Base-by-base conservation (phyloP, 2,329 filamentous ascomycete species). In the Monosporascus sp. region DNA sequence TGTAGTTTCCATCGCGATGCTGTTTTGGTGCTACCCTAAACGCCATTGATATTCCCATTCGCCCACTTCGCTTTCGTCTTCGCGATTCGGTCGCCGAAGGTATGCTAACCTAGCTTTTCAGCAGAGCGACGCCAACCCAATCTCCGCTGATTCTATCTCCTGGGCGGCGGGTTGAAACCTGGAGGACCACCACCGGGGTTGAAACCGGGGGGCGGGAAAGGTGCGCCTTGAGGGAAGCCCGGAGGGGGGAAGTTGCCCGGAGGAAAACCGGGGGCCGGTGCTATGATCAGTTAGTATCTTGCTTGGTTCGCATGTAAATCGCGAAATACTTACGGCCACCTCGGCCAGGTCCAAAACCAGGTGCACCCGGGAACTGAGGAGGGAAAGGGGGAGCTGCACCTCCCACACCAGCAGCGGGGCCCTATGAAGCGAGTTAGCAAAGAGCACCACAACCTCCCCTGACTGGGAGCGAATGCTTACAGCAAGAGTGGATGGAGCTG, bases 321-420 rank as follows among this genome's bases (percentile, higher is more conserved):
- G 38, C 38, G 45, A 17, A 48, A 41, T 53, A 78, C 80, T 68
- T 72, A 84, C 80, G 79, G 60, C 78, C 80, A 63, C 80, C 78
- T 62, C 79, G 75, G 53, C 78, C 78, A 60, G 74, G 74, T 27
- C 63, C 65, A 58, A 81, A 80, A 19, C 78, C 73, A 66, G 72
- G 73, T 16, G 72, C 72, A 61, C 77, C 72, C 57, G 78, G 76
- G 66, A 83, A 79, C 59, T 78, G 78, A 56, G 77, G 81, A 40
- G 81, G 78, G 62, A 88, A 87, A 49, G 88, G 87, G 52, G 84
- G 64, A 53, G 70, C 74, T 38, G 71, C 88, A 55, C 85, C 87
- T 65, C 91, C 93, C 67, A 96, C 87, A 68, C 92, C 93, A 66
- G 88, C 87, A 72, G 90, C 90, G 67, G 93, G 93, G 35, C 93